These are phyloP conservation scores for Chrysoporthe deuterocubensis DNA, from an alignment of 2,329 filamentous ascomycete species.

Conservation along the genomic window DNA sequence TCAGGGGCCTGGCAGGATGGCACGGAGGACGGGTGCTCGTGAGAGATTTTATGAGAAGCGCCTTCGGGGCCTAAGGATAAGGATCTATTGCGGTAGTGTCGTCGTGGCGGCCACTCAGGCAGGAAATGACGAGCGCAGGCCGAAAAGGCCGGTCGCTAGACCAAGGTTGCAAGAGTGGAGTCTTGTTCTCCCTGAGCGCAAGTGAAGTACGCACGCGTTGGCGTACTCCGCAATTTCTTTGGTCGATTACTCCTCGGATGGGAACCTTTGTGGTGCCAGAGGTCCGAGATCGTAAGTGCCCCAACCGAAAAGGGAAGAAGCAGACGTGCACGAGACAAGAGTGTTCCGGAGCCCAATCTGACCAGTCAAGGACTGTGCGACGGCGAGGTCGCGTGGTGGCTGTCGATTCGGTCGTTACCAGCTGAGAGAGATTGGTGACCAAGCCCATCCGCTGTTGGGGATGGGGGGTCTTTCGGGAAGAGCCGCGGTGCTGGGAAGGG, in stretches of 20 bases:
- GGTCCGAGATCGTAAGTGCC: slow-evolving; percentile 13
- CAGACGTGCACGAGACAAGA: slow-evolving; percentile 17
- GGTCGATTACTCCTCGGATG: not conserved
- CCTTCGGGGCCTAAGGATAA: slow-evolving; percentile 14
- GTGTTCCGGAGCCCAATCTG: slow-evolving; percentile 10
- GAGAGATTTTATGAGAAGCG: slow-evolving; percentile 16
- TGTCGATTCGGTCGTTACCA: not conserved
- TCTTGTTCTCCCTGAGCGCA: slow-evolving; percentile 20
- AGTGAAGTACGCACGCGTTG: slow-evolving; percentile 26
- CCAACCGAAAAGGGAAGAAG: slow-evolving; percentile 16
- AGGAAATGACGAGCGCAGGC: slow-evolving; percentile 28
- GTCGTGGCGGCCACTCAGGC: slow-evolving; percentile 25
- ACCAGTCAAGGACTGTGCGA: slow-evolving; percentile 15
- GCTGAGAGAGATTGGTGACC: not conserved
- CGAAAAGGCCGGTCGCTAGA: slow-evolving; percentile 16
- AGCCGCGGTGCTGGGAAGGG: slow-evolving; percentile 6
- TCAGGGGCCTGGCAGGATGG: slow-evolving; percentile 19
- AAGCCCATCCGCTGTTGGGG: not conserved
- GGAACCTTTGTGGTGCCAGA: slow-evolving; percentile 11
- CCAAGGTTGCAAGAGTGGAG: slow-evolving; percentile 22
- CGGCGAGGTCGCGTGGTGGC: not conserved
- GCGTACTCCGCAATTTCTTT: slow-evolving; percentile 22
- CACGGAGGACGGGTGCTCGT: slow-evolving; percentile 17
- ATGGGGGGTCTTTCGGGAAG: slow-evolving; percentile 7
- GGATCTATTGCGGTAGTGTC: slow-evolving; percentile 26